Evolutionary conservation across 2,329 filamentous ascomycete species (phyloP), one percentile per base, ranked within the genome.

Genomic region (Beauveria rudraprayagi): DNA sequence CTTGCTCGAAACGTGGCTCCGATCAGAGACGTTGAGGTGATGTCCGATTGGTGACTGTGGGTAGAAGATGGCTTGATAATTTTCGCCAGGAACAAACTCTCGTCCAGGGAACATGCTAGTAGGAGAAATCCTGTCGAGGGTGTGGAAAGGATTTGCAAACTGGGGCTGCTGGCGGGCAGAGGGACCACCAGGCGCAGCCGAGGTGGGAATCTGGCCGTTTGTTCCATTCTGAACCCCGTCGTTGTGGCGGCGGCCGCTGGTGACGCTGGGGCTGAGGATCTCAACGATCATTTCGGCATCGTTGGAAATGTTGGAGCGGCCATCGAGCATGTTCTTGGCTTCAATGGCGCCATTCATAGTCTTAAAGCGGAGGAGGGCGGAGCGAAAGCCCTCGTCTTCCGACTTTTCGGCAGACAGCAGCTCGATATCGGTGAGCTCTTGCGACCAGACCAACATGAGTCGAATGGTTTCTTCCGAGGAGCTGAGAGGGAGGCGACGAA

Each of bases 11-110:
- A 83, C 78, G 61, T 84, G 80, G 17, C 78, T 75, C 55, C 81
- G 78, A 63, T 87, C 85, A n/a, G 78, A 77, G 19, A 43, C 44
- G 4, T 52, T 52, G n/a, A 88, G 78, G 58, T 88, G 83, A 68
- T 86, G 88, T 47, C 84, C 86, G 60, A 91, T 86, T 1, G 88
- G 88, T 6, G 88, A 91, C 66, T 89, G 87, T 1, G 87, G 84
- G 14, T 87, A 88, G 73, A 91, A 92, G 28, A 90, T 74, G 63
- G 78, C 85, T 65, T 86, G 83, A 66, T 84, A 84, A 62, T 77
- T 74, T 37, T 86, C 84, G 3, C 82, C 80, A 22, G 56, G 46
- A n/a, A 82, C 77, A 54, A 88, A 78, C 63, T 89, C 85, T 63
- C 78, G 81, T 61, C 79, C 65, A n/a, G 69, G 80, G 65, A 78